Conservation (phyloP, 495 filamentous ascomycete genomes). For the Penicillium samsonianum region DNA sequence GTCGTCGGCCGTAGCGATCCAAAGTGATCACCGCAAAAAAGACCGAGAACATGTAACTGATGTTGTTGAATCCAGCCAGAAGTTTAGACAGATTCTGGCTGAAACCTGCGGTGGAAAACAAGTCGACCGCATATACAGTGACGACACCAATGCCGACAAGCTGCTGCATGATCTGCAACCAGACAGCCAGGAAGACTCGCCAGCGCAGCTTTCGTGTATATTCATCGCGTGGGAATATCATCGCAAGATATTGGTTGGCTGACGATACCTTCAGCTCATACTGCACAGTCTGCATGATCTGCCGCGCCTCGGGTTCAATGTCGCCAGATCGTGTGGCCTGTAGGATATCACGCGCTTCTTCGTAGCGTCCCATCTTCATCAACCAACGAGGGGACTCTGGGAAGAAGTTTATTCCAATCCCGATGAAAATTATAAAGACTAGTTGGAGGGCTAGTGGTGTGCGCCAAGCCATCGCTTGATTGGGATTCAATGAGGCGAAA, state of each 20-base stretch:
- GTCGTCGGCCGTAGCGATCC: neutral
- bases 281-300: neutral
- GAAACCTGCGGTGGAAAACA: neutral
- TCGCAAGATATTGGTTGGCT: conserved; percentile 6
- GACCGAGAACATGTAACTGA: neutral
- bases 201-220: neutral
- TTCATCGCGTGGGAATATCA: neutral
- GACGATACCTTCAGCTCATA: conserved; percentile 19
- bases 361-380: conserved; percentile 48
- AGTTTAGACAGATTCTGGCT: neutral
- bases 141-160: neutral
- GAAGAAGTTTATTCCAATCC: conserved; percentile 49
- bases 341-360: conserved; percentile 55
- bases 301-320: conserved; percentile 14
- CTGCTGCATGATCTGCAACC: neutral
- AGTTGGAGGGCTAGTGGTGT: conserved; percentile 54
- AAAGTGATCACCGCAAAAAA: neutral
- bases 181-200: neutral
- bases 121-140: neutral
- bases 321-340: conserved; percentile 29
- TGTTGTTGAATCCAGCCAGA: neutral
- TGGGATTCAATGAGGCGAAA: conserved; percentile 38
- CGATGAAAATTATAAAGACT: conserved; percentile 50
- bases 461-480: conserved; percentile 37
- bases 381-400: conserved; percentile 60